These are phyloP conservation scores for Forsythia suspensa DNA, from an alignment of 257 asterid species.

Conservation along the genomic window DNA sequence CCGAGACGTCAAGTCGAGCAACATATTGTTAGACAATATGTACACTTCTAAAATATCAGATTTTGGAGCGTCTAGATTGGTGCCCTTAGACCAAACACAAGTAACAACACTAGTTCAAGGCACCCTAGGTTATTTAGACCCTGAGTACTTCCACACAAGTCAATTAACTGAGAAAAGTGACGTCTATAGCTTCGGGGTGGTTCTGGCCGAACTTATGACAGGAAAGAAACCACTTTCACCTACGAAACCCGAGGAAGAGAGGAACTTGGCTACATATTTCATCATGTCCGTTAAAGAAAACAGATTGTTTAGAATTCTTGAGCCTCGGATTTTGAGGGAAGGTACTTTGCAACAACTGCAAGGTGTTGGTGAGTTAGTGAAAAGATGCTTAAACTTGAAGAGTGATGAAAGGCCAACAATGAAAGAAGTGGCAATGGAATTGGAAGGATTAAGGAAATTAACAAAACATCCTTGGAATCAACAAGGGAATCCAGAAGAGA, in stretches of 20 bases:
- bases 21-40: slow-evolving; percentile 33
- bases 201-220: slow-evolving; percentile 42
- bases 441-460: slow-evolving; percentile 44
- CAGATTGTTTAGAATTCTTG: slow-evolving; percentile 21
- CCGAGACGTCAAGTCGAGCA: slow-evolving; percentile 47
- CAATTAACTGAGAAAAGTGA: slow-evolving; percentile 55
- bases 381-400: slow-evolving; percentile 15
- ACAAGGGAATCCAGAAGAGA: slow-evolving; percentile 19
- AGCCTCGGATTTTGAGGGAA: slow-evolving; percentile 22
- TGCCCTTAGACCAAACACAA: slow-evolving; percentile 51
- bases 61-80: slow-evolving; percentile 61
- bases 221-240: slow-evolving; percentile 29
- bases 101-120: slow-evolving; percentile 58
- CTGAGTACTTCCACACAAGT: slow-evolving; percentile 49
- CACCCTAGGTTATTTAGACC: slow-evolving; percentile 52
- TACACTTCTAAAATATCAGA: slow-evolving; percentile 45
- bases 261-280: slow-evolving; percentile 11
- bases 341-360: slow-evolving; percentile 27
- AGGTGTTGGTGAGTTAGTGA: slow-evolving; percentile 11
- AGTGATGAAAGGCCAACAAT: slow-evolving; percentile 40
- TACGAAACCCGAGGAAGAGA: not conserved
- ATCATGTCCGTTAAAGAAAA: slow-evolving; percentile 18
- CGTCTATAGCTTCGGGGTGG: slow-evolving; percentile 50
- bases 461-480: slow-evolving; percentile 38
- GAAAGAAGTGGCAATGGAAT: slow-evolving; percentile 54